These are phyloP conservation scores for Rhynchospora breviuscula DNA, from an alignment of 176 grass and related monocot genomes.

Conservation along the genomic window DNA sequence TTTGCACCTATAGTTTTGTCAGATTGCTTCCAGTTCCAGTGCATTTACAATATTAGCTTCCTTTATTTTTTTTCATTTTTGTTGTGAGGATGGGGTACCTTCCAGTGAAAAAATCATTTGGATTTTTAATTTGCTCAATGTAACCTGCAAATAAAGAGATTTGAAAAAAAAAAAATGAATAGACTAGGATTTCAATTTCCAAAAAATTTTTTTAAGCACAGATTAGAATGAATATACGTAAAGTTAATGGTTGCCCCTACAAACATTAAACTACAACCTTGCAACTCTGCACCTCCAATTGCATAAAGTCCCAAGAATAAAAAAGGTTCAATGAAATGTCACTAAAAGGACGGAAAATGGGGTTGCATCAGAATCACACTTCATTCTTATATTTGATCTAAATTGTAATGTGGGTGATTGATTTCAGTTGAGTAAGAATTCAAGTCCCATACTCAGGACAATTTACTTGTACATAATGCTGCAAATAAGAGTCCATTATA, in stretches of 20 bases:
- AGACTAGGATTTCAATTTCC: neutral
- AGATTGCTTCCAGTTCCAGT: slow-evolving; percentile 35
- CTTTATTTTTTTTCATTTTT: neutral
- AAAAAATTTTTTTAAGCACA: neutral
- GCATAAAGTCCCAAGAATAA: neutral
- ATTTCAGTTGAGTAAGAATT: neutral
- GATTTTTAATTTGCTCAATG: slow-evolving; percentile 60
- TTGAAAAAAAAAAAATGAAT: neutral
- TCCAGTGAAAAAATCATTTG: slow-evolving; percentile 85
- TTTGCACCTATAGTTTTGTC: slow-evolving; percentile 26
- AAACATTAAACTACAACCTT: neutral
- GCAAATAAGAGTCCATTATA: no score
- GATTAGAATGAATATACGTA: neutral
- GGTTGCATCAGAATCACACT: neutral
- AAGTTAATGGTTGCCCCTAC: neutral
- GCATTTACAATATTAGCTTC: slow-evolving; percentile 16
- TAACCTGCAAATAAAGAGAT: slow-evolving; percentile 44
- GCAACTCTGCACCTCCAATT: neutral
- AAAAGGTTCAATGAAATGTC: neutral
- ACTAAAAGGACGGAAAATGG: neutral
- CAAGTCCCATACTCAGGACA: neutral
- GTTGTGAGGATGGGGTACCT: slow-evolving; percentile 34
- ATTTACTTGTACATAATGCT: neutral
- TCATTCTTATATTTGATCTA: neutral
- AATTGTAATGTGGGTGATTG: neutral